These are phyloP conservation scores for Flaveria linearis DNA, from an alignment of 129 eudicot genomes.

Conservation along the genomic window DNA sequence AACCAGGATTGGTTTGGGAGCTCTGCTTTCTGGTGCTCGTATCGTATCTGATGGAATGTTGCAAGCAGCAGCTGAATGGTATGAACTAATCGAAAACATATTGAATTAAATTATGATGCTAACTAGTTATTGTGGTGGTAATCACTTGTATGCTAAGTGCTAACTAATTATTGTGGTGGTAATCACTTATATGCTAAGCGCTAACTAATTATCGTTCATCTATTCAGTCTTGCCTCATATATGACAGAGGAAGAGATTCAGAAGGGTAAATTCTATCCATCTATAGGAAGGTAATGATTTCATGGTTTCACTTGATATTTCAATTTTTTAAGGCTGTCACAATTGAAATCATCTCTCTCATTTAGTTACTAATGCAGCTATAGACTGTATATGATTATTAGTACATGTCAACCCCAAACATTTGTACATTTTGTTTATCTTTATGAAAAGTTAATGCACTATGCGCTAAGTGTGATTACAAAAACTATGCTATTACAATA, in stretches of 20 bases:
- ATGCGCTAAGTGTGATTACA: neutral
- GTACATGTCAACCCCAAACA: neutral
- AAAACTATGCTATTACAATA: neutral
- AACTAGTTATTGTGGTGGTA: neutral
- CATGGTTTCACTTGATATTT: neutral
- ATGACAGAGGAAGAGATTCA: conserved; percentile 85
- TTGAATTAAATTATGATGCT: neutral
- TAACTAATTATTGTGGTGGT: conserved; percentile 6
- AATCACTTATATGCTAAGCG: too few relatives aligned
- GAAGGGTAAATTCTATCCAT: conserved; percentile 79
- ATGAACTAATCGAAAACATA: conserved; percentile 29
- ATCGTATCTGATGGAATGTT: conserved; percentile 85
- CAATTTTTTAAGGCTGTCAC: neutral
- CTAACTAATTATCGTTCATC: conserved; percentile 10
- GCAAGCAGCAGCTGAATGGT: conserved; percentile 97
- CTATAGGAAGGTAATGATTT: conserved; percentile 61
- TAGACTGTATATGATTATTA: neutral
- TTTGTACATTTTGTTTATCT: neutral
- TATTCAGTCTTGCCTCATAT: conserved; percentile 93
- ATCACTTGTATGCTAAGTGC: too few relatives aligned
- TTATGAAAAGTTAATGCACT: neutral
- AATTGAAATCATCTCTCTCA: neutral
- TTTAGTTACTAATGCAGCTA: neutral
- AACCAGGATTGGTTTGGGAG: conserved; percentile 93
- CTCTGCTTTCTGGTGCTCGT: conserved; percentile 91